These are phyloP conservation scores for Monascus purpureus DNA, from an alignment of 495 filamentous ascomycete species.

Conservation along the genomic window DNA sequence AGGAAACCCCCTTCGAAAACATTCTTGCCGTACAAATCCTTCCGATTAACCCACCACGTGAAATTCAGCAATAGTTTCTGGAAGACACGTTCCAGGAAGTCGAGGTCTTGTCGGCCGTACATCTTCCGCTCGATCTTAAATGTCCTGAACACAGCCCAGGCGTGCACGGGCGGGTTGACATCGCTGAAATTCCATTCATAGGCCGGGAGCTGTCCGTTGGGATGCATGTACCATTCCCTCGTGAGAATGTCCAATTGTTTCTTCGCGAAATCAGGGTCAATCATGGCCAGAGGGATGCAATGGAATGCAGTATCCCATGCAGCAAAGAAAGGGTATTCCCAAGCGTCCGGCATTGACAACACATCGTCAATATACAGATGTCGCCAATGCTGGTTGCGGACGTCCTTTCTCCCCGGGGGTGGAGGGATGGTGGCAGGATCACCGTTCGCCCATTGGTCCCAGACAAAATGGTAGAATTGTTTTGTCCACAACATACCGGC, in stretches of 20 bases:
- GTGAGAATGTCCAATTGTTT: slow-evolving; percentile 93
- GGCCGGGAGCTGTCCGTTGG: slow-evolving; percentile 80
- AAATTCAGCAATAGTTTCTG: slow-evolving; percentile 93
- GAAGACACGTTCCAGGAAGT: slow-evolving; percentile 92
- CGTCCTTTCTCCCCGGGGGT: slow-evolving; percentile 60
- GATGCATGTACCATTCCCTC: slow-evolving; percentile 98
- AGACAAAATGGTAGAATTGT: slow-evolving; percentile 91
- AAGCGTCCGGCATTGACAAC: slow-evolving; percentile 92
- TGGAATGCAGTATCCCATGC: slow-evolving; percentile 98
- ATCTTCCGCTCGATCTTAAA: slow-evolving; percentile 98
- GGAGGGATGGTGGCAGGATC: slow-evolving; percentile 65
- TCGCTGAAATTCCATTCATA: slow-evolving; percentile 99
- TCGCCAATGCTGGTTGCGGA: slow-evolving; percentile 83
- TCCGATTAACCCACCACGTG: slow-evolving; percentile 98
- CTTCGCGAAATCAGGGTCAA: slow-evolving; percentile 94
- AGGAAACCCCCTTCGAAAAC: slow-evolving; percentile 95
- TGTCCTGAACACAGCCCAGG: slow-evolving; percentile 85
- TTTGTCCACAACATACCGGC: slow-evolving; percentile 97
- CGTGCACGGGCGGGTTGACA: slow-evolving; percentile 92
- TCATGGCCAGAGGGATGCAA: slow-evolving; percentile 89
- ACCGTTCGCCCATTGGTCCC: slow-evolving; percentile 92
- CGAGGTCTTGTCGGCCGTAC: slow-evolving; percentile 85
- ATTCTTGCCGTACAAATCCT: slow-evolving; percentile 86
- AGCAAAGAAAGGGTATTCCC: slow-evolving; percentile 98
- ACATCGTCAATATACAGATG: slow-evolving; percentile 91